Evolutionary conservation across 108 stramenopile genomes (phyloP).

Genomic region (Cyclotella baltica): DNA sequence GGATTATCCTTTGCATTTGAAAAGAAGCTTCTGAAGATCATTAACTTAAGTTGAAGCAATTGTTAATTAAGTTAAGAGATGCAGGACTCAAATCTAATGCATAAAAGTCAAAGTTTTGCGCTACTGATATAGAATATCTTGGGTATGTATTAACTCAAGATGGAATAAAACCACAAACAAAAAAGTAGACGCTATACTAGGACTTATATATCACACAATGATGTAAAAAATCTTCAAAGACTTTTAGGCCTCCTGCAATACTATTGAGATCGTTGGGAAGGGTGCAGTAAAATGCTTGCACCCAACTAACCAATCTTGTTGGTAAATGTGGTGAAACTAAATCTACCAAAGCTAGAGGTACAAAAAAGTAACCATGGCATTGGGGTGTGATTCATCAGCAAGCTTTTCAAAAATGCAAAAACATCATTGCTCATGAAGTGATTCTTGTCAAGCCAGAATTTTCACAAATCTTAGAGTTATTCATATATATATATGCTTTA

Average conservation of each 20-base stretch:
- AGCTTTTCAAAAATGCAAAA: no score
- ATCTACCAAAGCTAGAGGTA: no score
- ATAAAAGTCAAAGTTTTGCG: conserved; percentile 23
- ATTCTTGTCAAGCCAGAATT: no score
- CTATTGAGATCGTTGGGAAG: no score
- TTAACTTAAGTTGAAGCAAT: not conserved
- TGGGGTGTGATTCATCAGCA: no score
- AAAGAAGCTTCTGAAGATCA: not conserved
- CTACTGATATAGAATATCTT: conserved; percentile 27
- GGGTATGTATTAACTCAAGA: conserved; percentile 12
- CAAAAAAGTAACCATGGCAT: no score
- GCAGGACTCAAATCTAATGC: conserved; percentile 39
- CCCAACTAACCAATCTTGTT: no score
- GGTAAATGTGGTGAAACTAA: no score
- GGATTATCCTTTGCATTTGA: not conserved
- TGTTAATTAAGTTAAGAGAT: not conserved
- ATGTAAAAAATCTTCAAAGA: conserved; percentile 22
- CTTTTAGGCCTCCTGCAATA: conserved; percentile 43
- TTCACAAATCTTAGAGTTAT: no score
- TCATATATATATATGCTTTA: no score
- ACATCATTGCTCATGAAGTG: no score
- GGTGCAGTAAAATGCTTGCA: no score
- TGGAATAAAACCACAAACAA: not conserved
- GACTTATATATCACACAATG: conserved; percentile 15
- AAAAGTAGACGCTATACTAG: conserved; percentile 29